These are phyloP conservation scores for Leccinum pallidistipes DNA, from an alignment of 1,284 basidiomycete species.

Conservation along the genomic window DNA sequence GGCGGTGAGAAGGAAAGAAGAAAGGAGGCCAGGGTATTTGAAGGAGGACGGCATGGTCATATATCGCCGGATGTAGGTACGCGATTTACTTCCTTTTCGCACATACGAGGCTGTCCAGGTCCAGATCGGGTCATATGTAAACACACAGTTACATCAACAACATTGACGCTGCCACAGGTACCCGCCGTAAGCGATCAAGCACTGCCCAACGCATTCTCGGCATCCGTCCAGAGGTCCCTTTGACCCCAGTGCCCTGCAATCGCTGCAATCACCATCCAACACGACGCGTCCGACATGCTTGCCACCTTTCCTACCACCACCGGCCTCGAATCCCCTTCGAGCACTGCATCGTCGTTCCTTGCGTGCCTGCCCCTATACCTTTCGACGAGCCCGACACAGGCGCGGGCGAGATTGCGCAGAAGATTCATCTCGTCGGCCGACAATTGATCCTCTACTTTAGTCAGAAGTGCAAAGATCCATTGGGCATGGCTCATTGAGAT, in stretches of 20 bases:
- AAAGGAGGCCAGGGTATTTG: neutral
- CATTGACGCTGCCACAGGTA: neutral
- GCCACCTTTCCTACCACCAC: constrained; percentile 4
- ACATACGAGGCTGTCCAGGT: constrained; percentile 6
- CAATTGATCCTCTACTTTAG: constrained; percentile 70
- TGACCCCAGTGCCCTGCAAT: constrained; percentile 84
- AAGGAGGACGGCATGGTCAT: neutral
- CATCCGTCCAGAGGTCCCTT: constrained; percentile 82
- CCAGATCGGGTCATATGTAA: constrained; percentile 11
- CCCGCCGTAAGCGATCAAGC: constrained; percentile 16
- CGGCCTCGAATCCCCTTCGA: constrained; percentile 8
- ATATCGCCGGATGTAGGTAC: constrained; percentile 6
- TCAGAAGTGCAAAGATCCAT: constrained; percentile 85
- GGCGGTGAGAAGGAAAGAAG: constrained; percentile 1
- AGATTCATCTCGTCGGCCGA: constrained; percentile 78
- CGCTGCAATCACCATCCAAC: constrained; percentile 81
- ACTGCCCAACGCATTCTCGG: constrained; percentile 48
- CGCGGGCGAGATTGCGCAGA: constrained; percentile 77
- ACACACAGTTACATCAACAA: neutral
- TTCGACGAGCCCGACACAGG: constrained; percentile 52
- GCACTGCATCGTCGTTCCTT: neutral
- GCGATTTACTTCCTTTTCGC: constrained; percentile 18
- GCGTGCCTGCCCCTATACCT: neutral
- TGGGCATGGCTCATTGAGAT: constrained; percentile 68
- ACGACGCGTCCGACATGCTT: constrained; percentile 55